Evolutionary conservation across 2,329 filamentous ascomycete species (phyloP).

Genomic region (Penicillium sp.): DNA sequence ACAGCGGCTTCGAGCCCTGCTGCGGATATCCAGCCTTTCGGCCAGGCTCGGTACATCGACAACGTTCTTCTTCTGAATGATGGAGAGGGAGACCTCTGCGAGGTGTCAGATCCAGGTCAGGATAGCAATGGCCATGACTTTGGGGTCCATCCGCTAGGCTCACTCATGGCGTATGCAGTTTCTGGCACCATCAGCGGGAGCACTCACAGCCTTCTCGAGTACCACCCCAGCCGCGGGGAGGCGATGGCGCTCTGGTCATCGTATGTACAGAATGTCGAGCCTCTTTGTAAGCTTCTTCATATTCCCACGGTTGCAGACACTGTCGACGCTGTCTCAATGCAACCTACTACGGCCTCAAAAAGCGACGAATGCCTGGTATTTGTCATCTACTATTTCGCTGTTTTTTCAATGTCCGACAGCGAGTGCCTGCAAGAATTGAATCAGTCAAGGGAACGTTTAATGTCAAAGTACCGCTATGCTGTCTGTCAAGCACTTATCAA

Average conservation of each 20-base stretch:
- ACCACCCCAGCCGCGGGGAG: constrained; percentile 25
- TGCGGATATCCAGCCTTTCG: constrained; percentile 21
- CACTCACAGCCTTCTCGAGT: neutral
- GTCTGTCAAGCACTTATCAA: constrained; percentile 23
- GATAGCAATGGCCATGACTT: neutral
- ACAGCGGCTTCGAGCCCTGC: neutral
- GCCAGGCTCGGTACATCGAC: constrained; percentile 51
- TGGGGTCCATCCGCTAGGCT: neutral
- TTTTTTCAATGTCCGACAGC: constrained; percentile 23
- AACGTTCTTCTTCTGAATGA: constrained; percentile 34
- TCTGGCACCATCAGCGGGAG: neutral
- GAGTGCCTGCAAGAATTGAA: constrained; percentile 19
- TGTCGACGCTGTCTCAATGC: constrained; percentile 63
- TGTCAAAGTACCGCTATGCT: constrained; percentile 19
- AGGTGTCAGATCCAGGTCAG: constrained; percentile 30
- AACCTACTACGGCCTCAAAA: constrained; percentile 34
- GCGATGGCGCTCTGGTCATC: constrained; percentile 76
- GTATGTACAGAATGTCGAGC: constrained; percentile 76
- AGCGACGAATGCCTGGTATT: constrained; percentile 43
- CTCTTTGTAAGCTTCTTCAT: constrained; percentile 73
- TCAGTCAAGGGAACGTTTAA: neutral
- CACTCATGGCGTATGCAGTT: neutral
- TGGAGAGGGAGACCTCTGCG: constrained; percentile 32
- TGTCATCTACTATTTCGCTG: constrained; percentile 29
- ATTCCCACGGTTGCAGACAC: constrained; percentile 70